Conservation (phyloP, 2,329 filamentous ascomycete species). For the Neophaeococcomyces aloes region DNA sequence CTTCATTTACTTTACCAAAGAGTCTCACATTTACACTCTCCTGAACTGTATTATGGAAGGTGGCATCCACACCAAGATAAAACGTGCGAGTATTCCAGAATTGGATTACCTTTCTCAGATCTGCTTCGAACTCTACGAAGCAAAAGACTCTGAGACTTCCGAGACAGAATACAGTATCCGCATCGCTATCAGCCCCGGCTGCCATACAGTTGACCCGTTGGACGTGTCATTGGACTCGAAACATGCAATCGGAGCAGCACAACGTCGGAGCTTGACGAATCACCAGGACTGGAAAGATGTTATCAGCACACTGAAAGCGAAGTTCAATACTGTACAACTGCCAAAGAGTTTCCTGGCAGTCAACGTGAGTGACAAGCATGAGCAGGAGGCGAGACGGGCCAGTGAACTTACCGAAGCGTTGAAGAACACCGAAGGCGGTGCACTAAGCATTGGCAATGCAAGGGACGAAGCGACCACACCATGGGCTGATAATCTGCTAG, state of each 20-base stretch:
- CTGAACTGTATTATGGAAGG: constrained; percentile 97
- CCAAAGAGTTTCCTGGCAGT: constrained; percentile 43
- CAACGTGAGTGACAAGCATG: constrained; percentile 41
- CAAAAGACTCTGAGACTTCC: constrained; percentile 65
- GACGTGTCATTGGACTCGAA: constrained; percentile 94
- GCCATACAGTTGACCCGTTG: constrained; percentile 89
- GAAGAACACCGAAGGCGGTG: background rate
- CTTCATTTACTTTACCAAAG: constrained; percentile 99
- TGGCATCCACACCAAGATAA: constrained; percentile 93
- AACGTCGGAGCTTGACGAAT: constrained; percentile 76
- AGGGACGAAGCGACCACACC: background rate
- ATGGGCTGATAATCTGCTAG: too few relatives aligned
- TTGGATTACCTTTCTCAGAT: constrained; percentile 96
- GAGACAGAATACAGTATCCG: constrained; percentile 91
- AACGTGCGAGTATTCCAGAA: constrained; percentile 87
- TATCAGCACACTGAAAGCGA: constrained; percentile 87
- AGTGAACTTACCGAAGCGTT: constrained; percentile 5
- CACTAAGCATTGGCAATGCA: background rate
- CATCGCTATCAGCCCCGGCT: constrained; percentile 90
- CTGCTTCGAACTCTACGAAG: constrained; percentile 95
- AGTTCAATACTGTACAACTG: constrained; percentile 72
- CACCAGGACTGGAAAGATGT: constrained; percentile 95
- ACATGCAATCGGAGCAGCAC: constrained; percentile 90
- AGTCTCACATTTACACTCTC: constrained; percentile 96
- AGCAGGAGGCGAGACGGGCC: constrained; percentile 21